These are phyloP conservation scores for Sporothrix dimorphospora DNA, from an alignment of 2,329 filamentous ascomycete genomes.

Conservation along the genomic window DNA sequence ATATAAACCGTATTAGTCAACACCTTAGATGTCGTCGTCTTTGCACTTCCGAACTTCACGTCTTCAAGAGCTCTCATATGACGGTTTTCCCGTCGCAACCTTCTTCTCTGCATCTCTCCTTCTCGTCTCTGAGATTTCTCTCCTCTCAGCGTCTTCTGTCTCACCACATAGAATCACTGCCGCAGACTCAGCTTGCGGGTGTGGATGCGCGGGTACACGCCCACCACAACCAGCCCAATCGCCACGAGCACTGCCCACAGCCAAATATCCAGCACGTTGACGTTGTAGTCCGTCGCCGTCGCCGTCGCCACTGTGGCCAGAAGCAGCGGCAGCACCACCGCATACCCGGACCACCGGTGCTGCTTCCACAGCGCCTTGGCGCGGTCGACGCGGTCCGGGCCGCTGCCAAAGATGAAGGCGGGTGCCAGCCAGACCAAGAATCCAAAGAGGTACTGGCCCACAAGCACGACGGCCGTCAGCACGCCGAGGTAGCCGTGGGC, in stretches of 20 bases:
- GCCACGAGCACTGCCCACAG: slow-evolving; percentile 76
- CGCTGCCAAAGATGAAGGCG: slow-evolving; percentile 63
- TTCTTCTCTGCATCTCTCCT: not conserved
- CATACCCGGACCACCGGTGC: slow-evolving; percentile 78
- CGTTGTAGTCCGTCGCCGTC: slow-evolving; percentile 74
- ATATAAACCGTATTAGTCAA: not conserved
- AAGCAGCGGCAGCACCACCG: slow-evolving; percentile 61
- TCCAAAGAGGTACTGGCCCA: slow-evolving; percentile 76
- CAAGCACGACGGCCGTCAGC: slow-evolving; percentile 68
- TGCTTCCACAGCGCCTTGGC: slow-evolving; percentile 90
- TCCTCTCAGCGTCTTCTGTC: too few relatives aligned
- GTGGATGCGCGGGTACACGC: slow-evolving; percentile 78
- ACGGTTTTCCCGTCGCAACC: not conserved
- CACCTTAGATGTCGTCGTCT: not conserved
- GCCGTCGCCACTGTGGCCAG: slow-evolving; percentile 75
- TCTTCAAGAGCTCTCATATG: not conserved
- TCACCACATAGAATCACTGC: not conserved
- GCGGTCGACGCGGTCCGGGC: slow-evolving; percentile 77
- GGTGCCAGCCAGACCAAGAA: slow-evolving; percentile 82
- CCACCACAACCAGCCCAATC: slow-evolving; percentile 66
- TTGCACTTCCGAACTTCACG: not conserved
- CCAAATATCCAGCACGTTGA: slow-evolving; percentile 69
- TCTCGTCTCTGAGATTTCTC: not conserved
- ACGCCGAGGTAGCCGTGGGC: slow-evolving; percentile 83
- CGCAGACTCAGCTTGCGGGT: slow-evolving; percentile 72